Evolutionary conservation across 2,329 filamentous ascomycete genomes (phyloP).

Genomic region (Sporothrix schenckii): DNA sequence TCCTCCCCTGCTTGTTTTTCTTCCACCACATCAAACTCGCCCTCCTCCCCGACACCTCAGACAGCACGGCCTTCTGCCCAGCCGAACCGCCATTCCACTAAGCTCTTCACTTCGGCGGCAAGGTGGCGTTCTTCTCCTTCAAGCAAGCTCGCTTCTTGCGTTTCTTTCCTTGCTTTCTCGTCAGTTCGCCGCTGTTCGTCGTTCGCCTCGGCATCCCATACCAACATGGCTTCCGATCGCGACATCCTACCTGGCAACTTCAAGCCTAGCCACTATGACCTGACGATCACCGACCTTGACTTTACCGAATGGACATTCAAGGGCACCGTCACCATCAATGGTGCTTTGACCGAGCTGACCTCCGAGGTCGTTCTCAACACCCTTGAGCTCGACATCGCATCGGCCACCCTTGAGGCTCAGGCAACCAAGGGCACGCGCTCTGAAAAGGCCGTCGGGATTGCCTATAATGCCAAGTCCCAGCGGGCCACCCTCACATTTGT

Average conservation of each 20-base stretch:
- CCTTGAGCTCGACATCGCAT: constrained; percentile 77
- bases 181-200: constrained; percentile 1
- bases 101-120: not conserved
- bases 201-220: constrained; percentile 17
- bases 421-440: constrained; percentile 60
- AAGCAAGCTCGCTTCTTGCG: not conserved
- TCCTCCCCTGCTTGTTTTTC: not conserved
- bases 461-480: constrained; percentile 82
- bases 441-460: constrained; percentile 66
- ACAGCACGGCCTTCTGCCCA: not conserved
- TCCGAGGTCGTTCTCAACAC: constrained; percentile 82
- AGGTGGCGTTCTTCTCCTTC: not conserved
- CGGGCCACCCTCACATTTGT: constrained; percentile 76
- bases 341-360: constrained; percentile 70
- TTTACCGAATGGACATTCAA: constrained; percentile 76
- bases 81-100: not conserved
- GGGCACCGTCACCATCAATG: constrained; percentile 76
- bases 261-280: constrained; percentile 82
- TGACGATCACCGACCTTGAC: constrained; percentile 80
- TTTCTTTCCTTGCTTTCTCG: not conserved
- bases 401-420: constrained; percentile 62
- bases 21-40: not conserved
- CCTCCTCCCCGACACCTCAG: not conserved
- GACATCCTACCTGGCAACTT: constrained; percentile 66
- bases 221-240: constrained; percentile 57